Conservation (phyloP, 2,329 filamentous ascomycete species). For the Nemania abortiva region DNA sequence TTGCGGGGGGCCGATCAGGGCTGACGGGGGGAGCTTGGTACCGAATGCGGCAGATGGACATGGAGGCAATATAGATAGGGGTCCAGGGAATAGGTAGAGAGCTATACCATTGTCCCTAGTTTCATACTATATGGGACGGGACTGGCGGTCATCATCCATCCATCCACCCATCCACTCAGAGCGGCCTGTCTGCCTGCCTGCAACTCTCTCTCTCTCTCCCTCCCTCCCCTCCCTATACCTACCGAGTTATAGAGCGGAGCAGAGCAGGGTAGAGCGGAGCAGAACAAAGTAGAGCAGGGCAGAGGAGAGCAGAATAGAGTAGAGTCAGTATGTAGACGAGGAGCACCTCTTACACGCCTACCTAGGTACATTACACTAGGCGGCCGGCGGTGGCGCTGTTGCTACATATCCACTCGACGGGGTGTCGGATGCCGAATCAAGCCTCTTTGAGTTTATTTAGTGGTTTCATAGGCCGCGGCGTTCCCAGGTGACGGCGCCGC, state of each 20-base stretch:
- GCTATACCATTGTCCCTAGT: not conserved
- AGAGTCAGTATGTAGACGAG: too few relatives aligned
- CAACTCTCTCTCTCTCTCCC: too few relatives aligned
- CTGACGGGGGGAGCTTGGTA: conserved; percentile 32
- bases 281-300: not conserved
- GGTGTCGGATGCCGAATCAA: conserved; percentile 31
- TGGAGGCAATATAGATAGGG: conserved; percentile 27
- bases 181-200: not conserved
- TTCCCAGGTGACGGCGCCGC: conserved; percentile 18
- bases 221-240: not conserved
- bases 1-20: conserved; percentile 40
- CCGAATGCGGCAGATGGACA: conserved; percentile 34
- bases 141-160: conserved; percentile 4
- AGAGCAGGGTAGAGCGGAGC: conserved; percentile 8
- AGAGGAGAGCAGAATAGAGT: conserved; percentile 18
- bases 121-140: not conserved
- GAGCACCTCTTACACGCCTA: conserved; percentile 2
- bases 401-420: conserved; percentile 26
- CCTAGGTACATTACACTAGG: not conserved
- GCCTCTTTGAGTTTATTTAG: conserved; percentile 35
- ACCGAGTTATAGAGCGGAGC: not conserved
- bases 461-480: conserved; percentile 21
- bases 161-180: not conserved
- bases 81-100: conserved; percentile 1
- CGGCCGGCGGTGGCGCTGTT: conserved; percentile 28